phyloP scores from a whole-genome alignment of 2,329 filamentous ascomycete species.

The Xylariomycetidae sp. region DNA sequence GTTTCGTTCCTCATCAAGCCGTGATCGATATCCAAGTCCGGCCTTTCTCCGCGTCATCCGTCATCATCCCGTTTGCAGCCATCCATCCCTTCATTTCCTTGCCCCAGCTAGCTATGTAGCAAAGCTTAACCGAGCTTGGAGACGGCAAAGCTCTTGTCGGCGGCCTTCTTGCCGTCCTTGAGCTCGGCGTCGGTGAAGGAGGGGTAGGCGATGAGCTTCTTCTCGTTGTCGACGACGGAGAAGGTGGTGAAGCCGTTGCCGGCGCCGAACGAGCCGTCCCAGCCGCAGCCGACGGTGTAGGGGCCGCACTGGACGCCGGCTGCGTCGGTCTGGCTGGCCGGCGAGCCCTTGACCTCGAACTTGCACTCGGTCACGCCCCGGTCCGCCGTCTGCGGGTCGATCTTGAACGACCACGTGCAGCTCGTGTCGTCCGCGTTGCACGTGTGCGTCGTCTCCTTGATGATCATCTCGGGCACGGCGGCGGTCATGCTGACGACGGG shows the following conservation, averaged over 20 bases:
- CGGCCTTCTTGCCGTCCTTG: constrained; percentile 35
- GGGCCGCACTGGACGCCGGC: constrained; percentile 37
- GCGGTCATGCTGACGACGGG: constrained; percentile 21
- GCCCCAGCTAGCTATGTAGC: too few species aligned
- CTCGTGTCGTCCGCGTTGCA: constrained; percentile 33
- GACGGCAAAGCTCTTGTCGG: constrained; percentile 31
- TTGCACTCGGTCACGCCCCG: constrained; percentile 30
- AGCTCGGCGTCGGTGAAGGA: constrained; percentile 49
- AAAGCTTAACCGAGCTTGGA: too few species aligned
- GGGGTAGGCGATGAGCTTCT: constrained; percentile 43
- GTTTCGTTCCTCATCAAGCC: too few species aligned
- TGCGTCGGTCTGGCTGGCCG: constrained; percentile 32
- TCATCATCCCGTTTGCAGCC: too few species aligned
- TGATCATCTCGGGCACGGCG: constrained; percentile 31
- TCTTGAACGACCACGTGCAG: constrained; percentile 35
- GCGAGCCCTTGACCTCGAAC: constrained; percentile 29
- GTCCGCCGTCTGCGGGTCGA: constrained; percentile 29
- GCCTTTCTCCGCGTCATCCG: too few species aligned
- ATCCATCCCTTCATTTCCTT: too few species aligned
- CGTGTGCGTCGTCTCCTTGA: constrained; percentile 30
- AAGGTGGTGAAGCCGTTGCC: constrained; percentile 49
- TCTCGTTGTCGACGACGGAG: constrained; percentile 38
- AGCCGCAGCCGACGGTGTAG: constrained; percentile 47
- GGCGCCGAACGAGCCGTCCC: constrained; percentile 49
- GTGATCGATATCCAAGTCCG: too few species aligned